Evolutionary conservation across 208 protist genomes (phyloP), one percentile per base, ranked within the genome.

Genomic region (Sergeia podlipaevii): DNA sequence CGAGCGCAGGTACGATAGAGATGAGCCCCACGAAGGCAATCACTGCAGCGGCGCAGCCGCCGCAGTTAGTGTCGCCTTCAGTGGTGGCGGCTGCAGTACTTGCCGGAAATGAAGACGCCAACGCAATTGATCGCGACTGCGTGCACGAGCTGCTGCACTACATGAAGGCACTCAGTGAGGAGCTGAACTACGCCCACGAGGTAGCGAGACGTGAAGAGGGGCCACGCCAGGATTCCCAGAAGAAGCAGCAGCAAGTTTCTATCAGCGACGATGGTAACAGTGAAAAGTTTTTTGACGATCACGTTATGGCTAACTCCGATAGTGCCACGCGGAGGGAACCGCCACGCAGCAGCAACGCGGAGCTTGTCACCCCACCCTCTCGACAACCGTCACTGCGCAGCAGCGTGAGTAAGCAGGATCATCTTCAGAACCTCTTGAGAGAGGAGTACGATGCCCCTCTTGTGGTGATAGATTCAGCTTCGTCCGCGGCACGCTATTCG

Each of bases 101-200:
- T 3, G 27, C 10, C 29, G 29, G 46, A 48, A 24, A 13, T 29
- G 7, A 30, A 27, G 6, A 26, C 28, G 45, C 27, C 4, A 42
- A 38, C 20, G 18, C 7, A 11, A 50, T 18, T 37, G 73, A 72
- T 21, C 59, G 75, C 11, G 66, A 58, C n/a, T 61, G 63, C 2
- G 56, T 77, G 21, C 46, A 64, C 20, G 64, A 88, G 44, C 46
- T 86, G 26, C 58, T 81, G 51, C 53, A 75, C 33, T 85, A 83
- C 50, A 77, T 88, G 80, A 70, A 67, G 48, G 65, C 67, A 42
- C 60, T 91, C 3, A 80, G 71, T 21, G 74, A 74, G 27, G 77
- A 91, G 60, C 58, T 91, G 46, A 68, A 74, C 18, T 64, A 63
- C 30, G 71, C 63, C 29, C 15, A 42, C 21, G 39, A 37, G 11